Evolutionary conservation across 2,329 filamentous ascomycete species (phyloP).

Genomic region (Penicillium sp.): DNA sequence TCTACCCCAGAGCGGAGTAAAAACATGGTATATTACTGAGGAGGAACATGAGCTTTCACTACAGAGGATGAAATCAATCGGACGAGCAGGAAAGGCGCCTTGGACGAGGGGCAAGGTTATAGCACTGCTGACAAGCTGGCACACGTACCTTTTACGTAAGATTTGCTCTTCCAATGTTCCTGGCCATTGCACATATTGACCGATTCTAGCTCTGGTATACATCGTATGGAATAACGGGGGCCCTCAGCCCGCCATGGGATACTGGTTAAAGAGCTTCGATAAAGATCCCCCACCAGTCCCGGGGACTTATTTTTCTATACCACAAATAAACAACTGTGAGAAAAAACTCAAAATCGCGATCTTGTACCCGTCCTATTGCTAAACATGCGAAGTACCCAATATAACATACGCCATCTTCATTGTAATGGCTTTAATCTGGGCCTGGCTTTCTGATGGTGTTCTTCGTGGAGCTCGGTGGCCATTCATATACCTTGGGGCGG

Average conservation of each 20-base stretch:
- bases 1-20: slow-evolving; percentile 9
- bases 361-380: not conserved
- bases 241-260: slow-evolving; percentile 36
- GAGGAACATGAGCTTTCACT: slow-evolving; percentile 16
- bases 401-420: slow-evolving; percentile 34
- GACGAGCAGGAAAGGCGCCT: slow-evolving; percentile 33
- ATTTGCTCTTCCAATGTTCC: not conserved
- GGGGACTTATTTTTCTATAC: slow-evolving; percentile 28
- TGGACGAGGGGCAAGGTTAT: slow-evolving; percentile 34
- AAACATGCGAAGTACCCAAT: slow-evolving; percentile 20
- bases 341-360: slow-evolving; percentile 14
- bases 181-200: not conserved
- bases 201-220: slow-evolving; percentile 28
- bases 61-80: slow-evolving; percentile 31
- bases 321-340: slow-evolving; percentile 36
- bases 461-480: slow-evolving; percentile 33
- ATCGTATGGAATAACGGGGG: slow-evolving; percentile 39
- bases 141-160: slow-evolving; percentile 36
- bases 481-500: slow-evolving; percentile 37
- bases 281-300: slow-evolving; percentile 32
- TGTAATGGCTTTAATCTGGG: slow-evolving; percentile 33
- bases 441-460: slow-evolving; percentile 35
- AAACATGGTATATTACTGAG: slow-evolving; percentile 4
- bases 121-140: slow-evolving; percentile 36
- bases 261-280: slow-evolving; percentile 43